Conservation (phyloP, 2,329 filamentous ascomycete species). For the Aspergillus nomiae region DNA sequence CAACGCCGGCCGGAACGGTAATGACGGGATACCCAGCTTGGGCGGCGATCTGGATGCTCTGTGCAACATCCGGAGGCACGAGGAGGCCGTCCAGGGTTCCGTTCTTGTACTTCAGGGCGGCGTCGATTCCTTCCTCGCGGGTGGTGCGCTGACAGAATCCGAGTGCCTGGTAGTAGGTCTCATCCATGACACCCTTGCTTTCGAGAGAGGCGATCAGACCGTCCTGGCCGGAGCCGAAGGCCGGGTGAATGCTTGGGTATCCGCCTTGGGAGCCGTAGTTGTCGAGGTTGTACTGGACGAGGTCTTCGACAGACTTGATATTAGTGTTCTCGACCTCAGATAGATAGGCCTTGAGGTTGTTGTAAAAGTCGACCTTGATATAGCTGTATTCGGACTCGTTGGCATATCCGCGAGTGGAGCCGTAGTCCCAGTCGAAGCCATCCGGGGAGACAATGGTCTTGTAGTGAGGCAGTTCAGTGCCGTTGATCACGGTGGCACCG, state of each 20-base stretch:
- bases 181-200: slow-evolving; percentile 62
- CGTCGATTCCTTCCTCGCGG: slow-evolving; percentile 69
- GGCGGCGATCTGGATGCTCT: slow-evolving; percentile 69
- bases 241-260: slow-evolving; percentile 60
- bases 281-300: slow-evolving; percentile 64
- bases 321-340: slow-evolving; percentile 63
- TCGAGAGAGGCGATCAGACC: slow-evolving; percentile 65
- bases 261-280: slow-evolving; percentile 70
- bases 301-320: slow-evolving; percentile 62
- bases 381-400: slow-evolving; percentile 75
- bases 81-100: slow-evolving; percentile 62
- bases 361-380: slow-evolving; percentile 65
- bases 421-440: slow-evolving; percentile 77
- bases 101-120: slow-evolving; percentile 56
- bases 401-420: slow-evolving; percentile 61
- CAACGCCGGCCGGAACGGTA: slow-evolving; percentile 65
- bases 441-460: slow-evolving; percentile 63
- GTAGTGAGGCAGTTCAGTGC: slow-evolving; percentile 67
- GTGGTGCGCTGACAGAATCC: slow-evolving; percentile 60
- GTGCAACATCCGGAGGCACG: slow-evolving; percentile 68
- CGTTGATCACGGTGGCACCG: slow-evolving; percentile 69
- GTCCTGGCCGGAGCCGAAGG: slow-evolving; percentile 71
- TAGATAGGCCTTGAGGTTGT: slow-evolving; percentile 66
- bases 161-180: slow-evolving; percentile 69
- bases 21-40: slow-evolving; percentile 76